Evolutionary conservation across 2,329 filamentous ascomycete genomes (phyloP), one percentile per base, ranked within the genome.

Genomic region (Colletotrichum sp.): DNA sequence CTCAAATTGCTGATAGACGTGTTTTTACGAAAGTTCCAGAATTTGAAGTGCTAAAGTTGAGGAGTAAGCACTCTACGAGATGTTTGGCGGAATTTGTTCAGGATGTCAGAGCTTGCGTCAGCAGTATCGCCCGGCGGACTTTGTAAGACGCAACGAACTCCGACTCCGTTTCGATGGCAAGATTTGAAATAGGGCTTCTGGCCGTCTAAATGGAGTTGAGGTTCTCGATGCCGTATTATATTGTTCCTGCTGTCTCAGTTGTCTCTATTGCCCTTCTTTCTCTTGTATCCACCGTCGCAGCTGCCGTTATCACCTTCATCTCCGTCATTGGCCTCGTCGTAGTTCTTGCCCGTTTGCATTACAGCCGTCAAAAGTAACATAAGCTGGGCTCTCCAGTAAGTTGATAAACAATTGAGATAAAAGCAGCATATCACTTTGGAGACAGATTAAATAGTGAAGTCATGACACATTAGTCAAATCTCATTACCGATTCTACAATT

Each of bases 321-420:
- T n/a, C 18, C n/a, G 39, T 43, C 9, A 9, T n/a, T 1, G 9
- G 16, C 5, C 18, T n/a, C 0, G 6, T 43, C n/a, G 5, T n/a
- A n/a, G 5, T 10, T n/a, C 39, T 43, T 43, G 39, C 2, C 8
- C 3, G 5, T 18, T n/a, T 2, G 0, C 0, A 43, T 0, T 18
- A 43, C 18, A 43, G 9, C 39, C 9, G 1, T 43, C 3, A 4
- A 43, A 6, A 43, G 18, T n/a, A 6, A 10, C 0, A n/a, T 43
- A 1, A n/a, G 9, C 39, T 18, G 16, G 8, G 0, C 0, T 43
- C 9, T 43, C 18, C 39, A n/a, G 18, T 0, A 43, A n/a, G 16
- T 4, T 3, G 6, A 18, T 3, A 0, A 5, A 56, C 7, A 8
- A 1, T 22, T 5, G 10, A 61, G 6, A 61, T 5, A 5, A 28